Evolutionary conservation across 192 early-diverging fungal species (phyloP), one percentile per base, ranked within the genome.

Genomic region (Mortierella claussenii): DNA sequence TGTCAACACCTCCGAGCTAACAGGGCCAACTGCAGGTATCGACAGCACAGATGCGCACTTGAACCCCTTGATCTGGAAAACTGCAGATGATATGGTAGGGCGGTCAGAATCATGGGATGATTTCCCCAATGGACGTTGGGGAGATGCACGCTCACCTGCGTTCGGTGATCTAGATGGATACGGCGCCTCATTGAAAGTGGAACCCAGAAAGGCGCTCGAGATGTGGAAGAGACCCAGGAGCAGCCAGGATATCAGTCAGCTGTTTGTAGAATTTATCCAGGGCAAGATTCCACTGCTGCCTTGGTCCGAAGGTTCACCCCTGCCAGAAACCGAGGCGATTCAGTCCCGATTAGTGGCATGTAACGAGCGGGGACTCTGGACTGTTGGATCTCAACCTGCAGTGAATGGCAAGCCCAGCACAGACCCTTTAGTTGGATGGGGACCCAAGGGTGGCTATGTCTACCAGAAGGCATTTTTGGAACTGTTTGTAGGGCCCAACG

Each of bases 401-500:
- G 90, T 95, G 21, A 88, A 94, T 68, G 93, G 93, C 23, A 91
- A 78, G 11, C 76, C 71, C 1, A 92, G 90, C 33, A 68, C 78
- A 6, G 89, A 95, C 65, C 68, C 82, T 6, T 69, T 88, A n/a
- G 86, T 85, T 56, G 94, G 94, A 15, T 95, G 94, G 94, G 94
- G 94, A 40, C 94, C 94, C 44, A 85, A 84, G 48, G 90, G 92
- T 44, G 94, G 93, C 24, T 93, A 89, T 65, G 87, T 94, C 2
- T 95, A 93, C 82, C 93, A 95, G 65, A 94, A 94, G 79, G 89
- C 91, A 18, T 95, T 94, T 78, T 74, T 95, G 21, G 94, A 95
- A 60, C 88, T 93, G 68, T 95, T 95, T 69, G 86, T 94, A 2
- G 78, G 83, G 21, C 85, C 89, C 1, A 82, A 83, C 17, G 76